Conservation (phyloP, 2,329 filamentous ascomycete species). For the Talaromyces sp. region DNA sequence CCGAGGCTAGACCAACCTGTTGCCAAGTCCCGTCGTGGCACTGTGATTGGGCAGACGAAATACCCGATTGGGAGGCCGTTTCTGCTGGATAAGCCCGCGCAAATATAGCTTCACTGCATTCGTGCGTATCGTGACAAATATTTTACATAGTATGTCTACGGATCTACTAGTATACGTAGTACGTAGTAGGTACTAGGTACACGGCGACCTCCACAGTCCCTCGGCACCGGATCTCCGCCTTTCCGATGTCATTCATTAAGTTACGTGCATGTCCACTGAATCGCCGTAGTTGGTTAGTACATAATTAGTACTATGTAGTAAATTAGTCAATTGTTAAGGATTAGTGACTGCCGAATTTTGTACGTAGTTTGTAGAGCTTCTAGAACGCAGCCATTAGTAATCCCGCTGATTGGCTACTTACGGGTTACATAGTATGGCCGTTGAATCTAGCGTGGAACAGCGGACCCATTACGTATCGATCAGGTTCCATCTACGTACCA, state of each 20-base stretch:
- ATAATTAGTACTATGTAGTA: no score
- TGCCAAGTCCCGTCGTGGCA: neutral
- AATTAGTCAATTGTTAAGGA: no score
- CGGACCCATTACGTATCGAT: neutral
- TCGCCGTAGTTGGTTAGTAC: no score
- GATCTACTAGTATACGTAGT: neutral
- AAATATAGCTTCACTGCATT: neutral
- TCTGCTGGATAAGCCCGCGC: neutral
- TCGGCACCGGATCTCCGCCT: neutral
- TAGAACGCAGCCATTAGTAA: neutral
- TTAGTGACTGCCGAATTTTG: no score
- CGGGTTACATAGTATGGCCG: neutral
- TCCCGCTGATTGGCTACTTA: neutral
- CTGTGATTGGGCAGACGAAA: constrained; percentile 4
- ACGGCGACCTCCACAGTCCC: neutral
- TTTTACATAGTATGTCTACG: neutral
- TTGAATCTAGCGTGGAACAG: no score
- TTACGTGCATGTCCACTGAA: no score
- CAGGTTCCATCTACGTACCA: neutral
- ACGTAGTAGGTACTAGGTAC: no score
- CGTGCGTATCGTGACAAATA: constrained; percentile 1
- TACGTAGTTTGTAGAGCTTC: neutral
- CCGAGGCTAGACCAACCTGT: neutral
- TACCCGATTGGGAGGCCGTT: neutral
- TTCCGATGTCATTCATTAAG: neutral